These are phyloP conservation scores for Aspergillus wentii DNA, from an alignment of 495 filamentous ascomycete genomes.

Conservation along the genomic window DNA sequence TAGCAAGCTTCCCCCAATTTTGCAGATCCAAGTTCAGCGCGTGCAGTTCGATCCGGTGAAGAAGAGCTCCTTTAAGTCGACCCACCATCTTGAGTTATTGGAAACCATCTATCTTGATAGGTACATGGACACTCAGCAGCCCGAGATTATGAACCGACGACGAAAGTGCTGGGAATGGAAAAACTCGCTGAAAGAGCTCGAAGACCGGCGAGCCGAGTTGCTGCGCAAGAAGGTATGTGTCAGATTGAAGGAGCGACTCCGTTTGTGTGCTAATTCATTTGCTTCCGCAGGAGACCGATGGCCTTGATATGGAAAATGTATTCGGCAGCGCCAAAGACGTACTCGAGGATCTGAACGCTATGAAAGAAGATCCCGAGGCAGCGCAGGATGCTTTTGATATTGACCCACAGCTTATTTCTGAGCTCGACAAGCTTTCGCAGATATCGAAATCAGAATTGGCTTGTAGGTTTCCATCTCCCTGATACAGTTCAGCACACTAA, in stretches of 20 bases:
- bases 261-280: conserved; percentile 14
- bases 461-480: conserved; percentile 21
- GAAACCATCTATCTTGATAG: conserved; percentile 83
- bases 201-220: conserved; percentile 43
- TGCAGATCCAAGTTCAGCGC: conserved; percentile 86
- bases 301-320: conserved; percentile 25
- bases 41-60: conserved; percentile 61
- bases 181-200: conserved; percentile 51
- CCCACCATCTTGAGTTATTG: conserved; percentile 67
- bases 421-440: conserved; percentile 29
- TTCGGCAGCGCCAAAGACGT: conserved; percentile 23
- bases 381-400: conserved; percentile 25
- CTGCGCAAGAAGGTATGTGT: conserved; percentile 38
- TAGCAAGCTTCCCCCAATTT: conserved; percentile 68
- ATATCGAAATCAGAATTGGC: conserved; percentile 29
- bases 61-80: conserved; percentile 65
- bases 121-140: conserved; percentile 68
- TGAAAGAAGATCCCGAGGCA: conserved; percentile 16
- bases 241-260: neutral
- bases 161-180: conserved; percentile 72
- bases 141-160: conserved; percentile 55
- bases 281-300: conserved; percentile 24
- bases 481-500: conserved; percentile 7
- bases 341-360: conserved; percentile 25
- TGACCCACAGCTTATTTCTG: conserved; percentile 19